phyloP scores from a whole-genome alignment of 2,329 filamentous ascomycete species.

The Falciphora oryzae region DNA sequence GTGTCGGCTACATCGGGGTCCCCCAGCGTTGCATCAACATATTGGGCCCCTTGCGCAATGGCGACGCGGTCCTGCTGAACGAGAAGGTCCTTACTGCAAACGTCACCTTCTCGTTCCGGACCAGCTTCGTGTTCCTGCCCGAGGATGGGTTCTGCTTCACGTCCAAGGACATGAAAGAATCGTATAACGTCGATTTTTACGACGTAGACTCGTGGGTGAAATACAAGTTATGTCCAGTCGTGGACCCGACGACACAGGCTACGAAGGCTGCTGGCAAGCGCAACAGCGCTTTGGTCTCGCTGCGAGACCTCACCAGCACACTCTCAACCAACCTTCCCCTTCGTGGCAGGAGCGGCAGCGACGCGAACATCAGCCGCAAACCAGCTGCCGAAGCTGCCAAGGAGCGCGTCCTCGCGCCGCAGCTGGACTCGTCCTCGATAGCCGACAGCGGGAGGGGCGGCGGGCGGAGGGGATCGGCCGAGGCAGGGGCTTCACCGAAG shows the following conservation, averaged over 20 bases:
- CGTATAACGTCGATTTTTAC: constrained; percentile 81
- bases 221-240: constrained; percentile 71
- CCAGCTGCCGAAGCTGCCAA: constrained; percentile 6
- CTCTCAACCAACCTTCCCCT: constrained; percentile 36
- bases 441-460: constrained; percentile 10
- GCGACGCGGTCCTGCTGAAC: constrained; percentile 86
- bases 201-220: constrained; percentile 73
- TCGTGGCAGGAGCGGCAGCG: constrained; percentile 38
- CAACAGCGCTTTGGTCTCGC: constrained; percentile 35
- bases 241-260: constrained; percentile 58
- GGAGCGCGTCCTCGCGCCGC: constrained; percentile 13
- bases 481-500: constrained; percentile 13
- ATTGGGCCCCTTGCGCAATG: constrained; percentile 80
- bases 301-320: constrained; percentile 40
- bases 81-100: constrained; percentile 86
- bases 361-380: constrained; percentile 12
- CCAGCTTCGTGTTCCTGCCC: constrained; percentile 77
- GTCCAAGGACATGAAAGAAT: constrained; percentile 72
- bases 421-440: constrained; percentile 15
- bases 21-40: constrained; percentile 89
- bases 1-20: constrained; percentile 78
- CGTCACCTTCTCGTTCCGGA: constrained; percentile 88
- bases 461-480: constrained; percentile 17
- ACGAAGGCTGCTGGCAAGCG: constrained; percentile 27
- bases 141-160: constrained; percentile 85